Base-by-base conservation (phyloP, 1,139 yeast genomes). In the Lodderomyces theae region DNA sequence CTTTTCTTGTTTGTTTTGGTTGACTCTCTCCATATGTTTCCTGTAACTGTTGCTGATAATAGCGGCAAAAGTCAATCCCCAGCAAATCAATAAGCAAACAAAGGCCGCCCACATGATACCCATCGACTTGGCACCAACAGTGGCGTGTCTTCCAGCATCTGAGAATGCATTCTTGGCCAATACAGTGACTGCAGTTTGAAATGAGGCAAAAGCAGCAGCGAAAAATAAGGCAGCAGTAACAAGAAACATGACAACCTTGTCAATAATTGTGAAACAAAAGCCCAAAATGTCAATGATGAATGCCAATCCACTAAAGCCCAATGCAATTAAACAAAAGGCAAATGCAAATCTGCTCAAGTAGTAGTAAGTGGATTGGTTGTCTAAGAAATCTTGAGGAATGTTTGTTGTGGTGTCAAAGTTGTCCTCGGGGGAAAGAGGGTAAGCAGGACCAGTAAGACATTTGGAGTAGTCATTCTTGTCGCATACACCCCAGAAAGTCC, bases 401-500 rank as follows among this genome's bases (percentile, higher is more conserved):
- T 66, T 63, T 2, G 51, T 48, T 25, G 67, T 59, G 43, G 82
- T 75, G 39, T 68, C 70, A 51, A 82, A 84, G 64, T 85, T 84
- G 60, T 83, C 87, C 43, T 64, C 74, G 23, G 92, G 92, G 5
- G 89, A 81, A 48, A 85, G 64, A 44, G 90, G 86, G 55, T 68
- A 74, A 37, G 84, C 90, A 33, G 77, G 77, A 12, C 74, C 75
- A 38, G 58, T 56, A 25, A 56, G 50, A 55, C 77, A 71, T 13
- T 82, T 76, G 39, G 72, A 64, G 48, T 66, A 64, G 53, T 64
- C 56, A 18, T 54, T 44, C 37, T 65, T 64, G 42, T 74, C 72
- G 61, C 89, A 82, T 36, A 82, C 74, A 51, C 92, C 92, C 94
- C 94, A 85, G 68, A 80, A 85, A 2, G 90, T 81, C 92, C 92